Evolutionary conservation across 1,284 basidiomycete species (phyloP).

Genomic region (Cryptococcus amylolentus): DNA sequence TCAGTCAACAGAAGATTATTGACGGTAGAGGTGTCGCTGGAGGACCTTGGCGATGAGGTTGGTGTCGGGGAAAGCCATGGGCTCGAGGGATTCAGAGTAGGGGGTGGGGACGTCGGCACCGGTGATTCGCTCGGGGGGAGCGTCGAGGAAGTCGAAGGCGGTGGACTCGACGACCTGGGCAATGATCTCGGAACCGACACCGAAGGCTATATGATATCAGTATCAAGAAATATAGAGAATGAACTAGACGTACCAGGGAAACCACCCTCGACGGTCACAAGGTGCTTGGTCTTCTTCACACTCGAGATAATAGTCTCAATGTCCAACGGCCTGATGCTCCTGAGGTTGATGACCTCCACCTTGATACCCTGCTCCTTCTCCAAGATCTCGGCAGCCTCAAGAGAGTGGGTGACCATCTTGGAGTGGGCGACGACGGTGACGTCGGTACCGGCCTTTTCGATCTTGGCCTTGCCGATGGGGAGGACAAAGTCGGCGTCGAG

Average conservation of each 20-base stretch:
- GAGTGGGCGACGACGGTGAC: constrained; percentile 96
- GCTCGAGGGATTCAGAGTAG: constrained; percentile 84
- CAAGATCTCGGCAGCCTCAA: constrained; percentile 88
- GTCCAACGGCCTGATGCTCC: constrained; percentile 75
- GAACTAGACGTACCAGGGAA: constrained; percentile 63
- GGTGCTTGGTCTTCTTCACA: constrained; percentile 96
- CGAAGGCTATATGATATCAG: constrained; percentile 60
- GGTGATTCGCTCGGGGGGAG: constrained; percentile 94
- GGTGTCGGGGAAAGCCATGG: constrained; percentile 86
- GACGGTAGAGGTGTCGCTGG: constrained; percentile 73
- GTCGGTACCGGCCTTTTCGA: constrained; percentile 89
- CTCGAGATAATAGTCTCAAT: constrained; percentile 93
- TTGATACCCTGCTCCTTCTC: constrained; percentile 92
- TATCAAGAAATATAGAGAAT: background rate
- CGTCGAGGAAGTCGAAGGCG: constrained; percentile 95
- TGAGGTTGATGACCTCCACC: constrained; percentile 95
- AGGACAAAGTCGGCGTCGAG: constrained; percentile 91
- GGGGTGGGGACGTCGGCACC: constrained; percentile 95
- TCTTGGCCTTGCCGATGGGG: constrained; percentile 96
- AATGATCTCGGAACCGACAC: constrained; percentile 96
- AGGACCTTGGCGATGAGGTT: constrained; percentile 82
- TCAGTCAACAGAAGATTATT: background rate
- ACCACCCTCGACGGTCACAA: constrained; percentile 94
- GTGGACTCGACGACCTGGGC: constrained; percentile 94
- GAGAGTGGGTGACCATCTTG: constrained; percentile 87